These are phyloP conservation scores for Pleurotus salmoneostramineus DNA, from an alignment of 768 basidiomycete genomes.

Conservation along the genomic window DNA sequence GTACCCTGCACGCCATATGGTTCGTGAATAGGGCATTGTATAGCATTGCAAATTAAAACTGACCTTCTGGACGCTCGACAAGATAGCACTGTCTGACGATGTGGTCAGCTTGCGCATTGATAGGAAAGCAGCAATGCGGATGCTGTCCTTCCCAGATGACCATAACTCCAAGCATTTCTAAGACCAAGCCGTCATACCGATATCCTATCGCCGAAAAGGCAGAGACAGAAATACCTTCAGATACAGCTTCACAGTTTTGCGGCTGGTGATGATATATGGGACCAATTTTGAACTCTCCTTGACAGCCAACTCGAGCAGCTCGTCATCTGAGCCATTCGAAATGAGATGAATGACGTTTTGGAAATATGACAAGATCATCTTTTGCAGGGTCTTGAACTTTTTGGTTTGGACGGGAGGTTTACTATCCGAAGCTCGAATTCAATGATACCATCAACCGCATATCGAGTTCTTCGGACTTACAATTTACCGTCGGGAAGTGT, in stretches of 20 bases:
- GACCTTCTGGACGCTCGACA: conserved; percentile 88
- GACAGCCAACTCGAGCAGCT: conserved; percentile 66
- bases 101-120: conserved; percentile 78
- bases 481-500: conserved; percentile 78
- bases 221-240: conserved; percentile 58
- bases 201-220: background rate
- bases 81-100: conserved; percentile 71
- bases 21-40: background rate
- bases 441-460: background rate
- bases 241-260: conserved; percentile 83
- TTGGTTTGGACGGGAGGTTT: conserved; percentile 80
- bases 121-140: conserved; percentile 83
- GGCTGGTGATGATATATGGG: conserved; percentile 81
- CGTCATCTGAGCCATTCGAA: conserved; percentile 66
- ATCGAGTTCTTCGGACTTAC: conserved; percentile 40
- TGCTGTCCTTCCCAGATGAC: conserved; percentile 75
- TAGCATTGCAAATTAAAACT: conserved; percentile 11
- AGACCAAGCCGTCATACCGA: conserved; percentile 4
- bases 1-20: conserved; percentile 51
- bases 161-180: conserved; percentile 84
- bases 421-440: conserved; percentile 33
- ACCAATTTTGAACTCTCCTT: conserved; percentile 85
- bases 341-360: conserved; percentile 80
- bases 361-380: conserved; percentile 86
- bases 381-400: conserved; percentile 83